phyloP scores from a whole-genome alignment of 1,139 yeast species.

The Sugiyamaella grinbergsii region DNA sequence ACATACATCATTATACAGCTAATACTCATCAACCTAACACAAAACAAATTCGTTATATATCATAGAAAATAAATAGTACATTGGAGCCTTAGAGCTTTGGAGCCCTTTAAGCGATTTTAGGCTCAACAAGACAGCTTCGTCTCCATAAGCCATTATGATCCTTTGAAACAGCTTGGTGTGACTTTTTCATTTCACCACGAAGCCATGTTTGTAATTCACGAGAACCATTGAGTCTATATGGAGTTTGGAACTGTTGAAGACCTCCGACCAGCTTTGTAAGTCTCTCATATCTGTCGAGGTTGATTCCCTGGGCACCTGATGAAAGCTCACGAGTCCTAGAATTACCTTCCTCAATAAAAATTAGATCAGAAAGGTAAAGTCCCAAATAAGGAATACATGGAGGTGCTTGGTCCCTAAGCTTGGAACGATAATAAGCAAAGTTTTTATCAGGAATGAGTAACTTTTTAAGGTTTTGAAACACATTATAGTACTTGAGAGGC shows the following conservation, averaged over 20 bases:
- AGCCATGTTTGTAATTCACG: conserved; percentile 42
- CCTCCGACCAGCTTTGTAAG: conserved; percentile 76
- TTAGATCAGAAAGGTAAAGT: conserved; percentile 79
- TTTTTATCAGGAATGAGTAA: conserved; percentile 84
- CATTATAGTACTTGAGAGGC: conserved; percentile 62
- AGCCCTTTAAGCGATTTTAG: conserved; percentile 28
- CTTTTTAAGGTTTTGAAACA: conserved; percentile 67
- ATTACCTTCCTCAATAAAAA: conserved; percentile 87
- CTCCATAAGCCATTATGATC: conserved; percentile 45
- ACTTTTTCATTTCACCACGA: conserved; percentile 40
- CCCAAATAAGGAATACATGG: conserved; percentile 89
- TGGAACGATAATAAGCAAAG: conserved; percentile 71
- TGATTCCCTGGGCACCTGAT: conserved; percentile 53
- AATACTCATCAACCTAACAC: conserved; percentile 2
- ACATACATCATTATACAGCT: conserved; percentile 5
- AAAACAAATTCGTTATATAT: conserved; percentile 1
- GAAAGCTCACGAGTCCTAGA: conserved; percentile 54
- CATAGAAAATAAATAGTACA: conserved; percentile 13
- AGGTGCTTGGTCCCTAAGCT: conserved; percentile 59
- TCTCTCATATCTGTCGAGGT: conserved; percentile 79
- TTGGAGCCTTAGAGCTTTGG: no score
- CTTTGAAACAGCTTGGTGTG: conserved; percentile 37
- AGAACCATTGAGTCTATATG: conserved; percentile 43
- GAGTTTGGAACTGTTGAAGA: conserved; percentile 73
- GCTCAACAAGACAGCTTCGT: conserved; percentile 44